Evolutionary conservation across 2,329 filamentous ascomycete genomes (phyloP).

Genomic region (Karstenula rhodostoma): DNA sequence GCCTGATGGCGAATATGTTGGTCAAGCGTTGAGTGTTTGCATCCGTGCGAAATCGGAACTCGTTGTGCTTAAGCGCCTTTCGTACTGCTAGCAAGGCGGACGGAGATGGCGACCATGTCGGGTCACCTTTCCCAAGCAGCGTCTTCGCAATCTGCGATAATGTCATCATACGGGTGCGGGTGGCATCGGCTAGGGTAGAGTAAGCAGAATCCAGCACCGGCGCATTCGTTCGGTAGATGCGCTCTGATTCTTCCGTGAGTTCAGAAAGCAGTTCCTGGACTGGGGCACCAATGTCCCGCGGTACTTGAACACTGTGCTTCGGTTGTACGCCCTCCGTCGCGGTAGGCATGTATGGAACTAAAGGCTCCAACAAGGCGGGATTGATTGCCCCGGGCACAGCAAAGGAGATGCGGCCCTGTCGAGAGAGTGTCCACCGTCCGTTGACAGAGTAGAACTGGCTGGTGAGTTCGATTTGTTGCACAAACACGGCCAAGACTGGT

Average conservation of each 20-base stretch:
- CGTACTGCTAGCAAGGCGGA: slow-evolving; percentile 75
- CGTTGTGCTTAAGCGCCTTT: slow-evolving; percentile 66
- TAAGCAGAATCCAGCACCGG: slow-evolving; percentile 60
- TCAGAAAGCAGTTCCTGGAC: slow-evolving; percentile 53
- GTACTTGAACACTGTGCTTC: slow-evolving; percentile 51
- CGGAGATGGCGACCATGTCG: slow-evolving; percentile 39
- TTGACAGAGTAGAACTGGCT: slow-evolving; percentile 61
- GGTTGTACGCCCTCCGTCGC: slow-evolving; percentile 34
- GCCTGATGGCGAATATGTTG: slow-evolving; percentile 69
- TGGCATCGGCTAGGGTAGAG: slow-evolving; percentile 53
- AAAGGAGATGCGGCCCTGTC: slow-evolving; percentile 54
- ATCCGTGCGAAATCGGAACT: slow-evolving; percentile 68
- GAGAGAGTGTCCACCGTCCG: slow-evolving; percentile 57
- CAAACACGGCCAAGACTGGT: slow-evolving; percentile 59
- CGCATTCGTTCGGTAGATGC: slow-evolving; percentile 58
- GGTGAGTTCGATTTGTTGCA: slow-evolving; percentile 51
- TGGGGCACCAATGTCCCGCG: slow-evolving; percentile 55
- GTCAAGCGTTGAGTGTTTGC: slow-evolving; percentile 59
- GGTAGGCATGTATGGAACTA: slow-evolving; percentile 62
- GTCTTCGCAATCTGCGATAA: slow-evolving; percentile 56
- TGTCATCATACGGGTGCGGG: slow-evolving; percentile 56
- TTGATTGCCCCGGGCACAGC: slow-evolving; percentile 60
- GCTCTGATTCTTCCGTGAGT: slow-evolving; percentile 56
- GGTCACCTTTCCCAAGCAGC: slow-evolving; percentile 44
- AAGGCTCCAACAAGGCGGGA: slow-evolving; percentile 53